Conservation (phyloP, 371 early-diverging fungal species). For the Enterocytospora artemiae region DNA sequence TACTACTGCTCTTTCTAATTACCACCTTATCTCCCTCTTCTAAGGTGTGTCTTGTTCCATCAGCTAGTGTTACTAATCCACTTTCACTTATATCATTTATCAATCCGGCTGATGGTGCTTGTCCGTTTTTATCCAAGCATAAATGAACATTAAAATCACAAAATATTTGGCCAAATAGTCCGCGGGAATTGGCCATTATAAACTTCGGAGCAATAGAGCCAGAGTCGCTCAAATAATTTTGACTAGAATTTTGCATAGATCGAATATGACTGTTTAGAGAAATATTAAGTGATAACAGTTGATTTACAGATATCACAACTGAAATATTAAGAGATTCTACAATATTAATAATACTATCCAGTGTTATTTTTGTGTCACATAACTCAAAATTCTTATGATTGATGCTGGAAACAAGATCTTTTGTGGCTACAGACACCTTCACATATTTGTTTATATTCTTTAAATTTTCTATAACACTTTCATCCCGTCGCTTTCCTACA, state of each 20-base stretch:
- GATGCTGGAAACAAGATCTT: not conserved
- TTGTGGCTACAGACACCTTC: constrained; percentile 30
- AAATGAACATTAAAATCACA: constrained; percentile 80
- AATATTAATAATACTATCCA: too few species aligned
- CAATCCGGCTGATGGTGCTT: constrained; percentile 79
- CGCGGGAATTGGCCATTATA: constrained; percentile 76
- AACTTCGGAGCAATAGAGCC: constrained; percentile 80
- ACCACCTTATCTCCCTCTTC: constrained; percentile 54
- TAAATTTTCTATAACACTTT: constrained; percentile 68
- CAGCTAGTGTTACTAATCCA: constrained; percentile 32
- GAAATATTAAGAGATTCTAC: constrained; percentile 61
- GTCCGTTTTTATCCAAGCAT: constrained; percentile 81
- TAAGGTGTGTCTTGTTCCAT: constrained; percentile 54
- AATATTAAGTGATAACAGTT: constrained; percentile 73
- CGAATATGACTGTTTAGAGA: constrained; percentile 75
- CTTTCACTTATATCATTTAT: constrained; percentile 67
- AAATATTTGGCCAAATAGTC: constrained; percentile 87
- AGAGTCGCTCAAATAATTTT: too few species aligned
- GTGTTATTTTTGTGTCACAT: too few species aligned
- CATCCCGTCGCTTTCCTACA: constrained; percentile 76
- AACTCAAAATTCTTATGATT: constrained; percentile 18
- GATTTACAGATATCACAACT: constrained; percentile 80
- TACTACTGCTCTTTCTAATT: constrained; percentile 28
- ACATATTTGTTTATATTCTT: constrained; percentile 92
- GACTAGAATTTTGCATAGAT: too few species aligned